A percentile compares a stretch with the other conserved stretches of the same genome.
Evolutionary conservation across 2,329 filamentous ascomycete species (phyloP).

Genomic region (Amphichorda felina): DNA sequence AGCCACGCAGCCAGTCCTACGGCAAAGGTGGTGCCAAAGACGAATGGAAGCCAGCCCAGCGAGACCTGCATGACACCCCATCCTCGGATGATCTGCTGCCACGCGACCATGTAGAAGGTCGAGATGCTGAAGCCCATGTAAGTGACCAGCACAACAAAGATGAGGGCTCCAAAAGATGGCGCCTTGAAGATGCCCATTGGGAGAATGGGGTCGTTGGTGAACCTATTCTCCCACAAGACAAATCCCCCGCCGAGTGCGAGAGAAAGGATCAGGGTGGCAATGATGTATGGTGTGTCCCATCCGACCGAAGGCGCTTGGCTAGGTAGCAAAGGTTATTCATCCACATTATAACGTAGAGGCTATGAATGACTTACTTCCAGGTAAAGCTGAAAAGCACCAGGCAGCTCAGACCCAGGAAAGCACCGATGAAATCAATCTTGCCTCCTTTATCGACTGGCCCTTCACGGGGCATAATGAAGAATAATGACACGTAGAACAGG

Average conservation of each 20-base stretch:
- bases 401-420: slow-evolving; percentile 21
- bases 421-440: slow-evolving; percentile 22
- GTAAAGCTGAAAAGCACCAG: slow-evolving; percentile 37
- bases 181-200: slow-evolving; percentile 30
- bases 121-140: slow-evolving; percentile 36
- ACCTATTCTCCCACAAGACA: slow-evolving; percentile 28
- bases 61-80: slow-evolving; percentile 24
- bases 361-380: slow-evolving; percentile 33
- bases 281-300: slow-evolving; percentile 29
- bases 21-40: slow-evolving; percentile 21
- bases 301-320: slow-evolving; percentile 29
- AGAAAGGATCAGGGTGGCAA: slow-evolving; percentile 23
- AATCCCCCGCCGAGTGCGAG: slow-evolving; percentile 15
- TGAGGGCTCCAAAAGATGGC: slow-evolving; percentile 28
- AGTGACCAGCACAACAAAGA: slow-evolving; percentile 28
- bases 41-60: slow-evolving; percentile 25
- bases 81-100: slow-evolving; percentile 29
- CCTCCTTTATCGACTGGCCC: slow-evolving; percentile 11
- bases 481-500: slow-evolving; percentile 5
- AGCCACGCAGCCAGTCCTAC: slow-evolving; percentile 30
- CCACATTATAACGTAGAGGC: background rate
- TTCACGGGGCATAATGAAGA: slow-evolving; percentile 6
- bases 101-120: slow-evolving; percentile 34
- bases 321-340: slow-evolving; percentile 5
- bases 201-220: slow-evolving; percentile 28